Base-by-base conservation (phyloP, 2,329 filamentous ascomycete species). In the Colletotrichum cuscutae region DNA sequence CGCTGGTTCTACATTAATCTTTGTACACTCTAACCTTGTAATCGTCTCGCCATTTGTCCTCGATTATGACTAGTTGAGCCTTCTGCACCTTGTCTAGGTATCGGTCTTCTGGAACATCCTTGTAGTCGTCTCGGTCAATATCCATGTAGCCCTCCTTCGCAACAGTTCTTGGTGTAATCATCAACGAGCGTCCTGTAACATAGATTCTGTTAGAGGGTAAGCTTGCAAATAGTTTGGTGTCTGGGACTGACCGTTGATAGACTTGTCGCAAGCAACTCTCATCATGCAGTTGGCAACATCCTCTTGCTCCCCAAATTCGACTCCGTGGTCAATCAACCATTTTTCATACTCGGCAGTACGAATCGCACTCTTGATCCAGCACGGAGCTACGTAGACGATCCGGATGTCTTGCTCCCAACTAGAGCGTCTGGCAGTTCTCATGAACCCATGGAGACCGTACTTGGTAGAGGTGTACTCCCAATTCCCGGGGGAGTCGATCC, bases 341-440 rank as follows among this genome's bases (percentile, higher is more conserved):
- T 49, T 49, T 7, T 49, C 19, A 19, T 49, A 49, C 7, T 49
- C 42, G 19, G 80, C 80, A 3, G 81, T 83, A 13, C 79, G 76
- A 19, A 82, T 82, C 8, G 80, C 80, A 49, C 79, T 81, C 69
- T 78, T 79, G 65, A 82, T 81, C 75, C 80, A 86, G 77, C 84
- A 86, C 9, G 84, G 85, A 0, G 84, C 84, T 1, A 86, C 83
- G 53, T 86, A 83, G 65, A 85, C 86, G 58, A 88, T 84, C 0
- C 87, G 79, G 49, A 87, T 85, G 7, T 80, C 80, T 66, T 87
- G 83, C 72, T 83, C 80, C 72, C 80, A 82, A 19, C 78, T 79
- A 7, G 79, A 83, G 8, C 79, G 78, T 4, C 85, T 76, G 2
- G 77, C 84, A 1, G 79, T 83, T 7, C 80, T 77, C 82, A 87